A percentile compares a stretch with the other conserved stretches of the same genome.
Conservation (phyloP, 2,329 filamentous ascomycete genomes). For the Exophiala xenobiotica region DNA sequence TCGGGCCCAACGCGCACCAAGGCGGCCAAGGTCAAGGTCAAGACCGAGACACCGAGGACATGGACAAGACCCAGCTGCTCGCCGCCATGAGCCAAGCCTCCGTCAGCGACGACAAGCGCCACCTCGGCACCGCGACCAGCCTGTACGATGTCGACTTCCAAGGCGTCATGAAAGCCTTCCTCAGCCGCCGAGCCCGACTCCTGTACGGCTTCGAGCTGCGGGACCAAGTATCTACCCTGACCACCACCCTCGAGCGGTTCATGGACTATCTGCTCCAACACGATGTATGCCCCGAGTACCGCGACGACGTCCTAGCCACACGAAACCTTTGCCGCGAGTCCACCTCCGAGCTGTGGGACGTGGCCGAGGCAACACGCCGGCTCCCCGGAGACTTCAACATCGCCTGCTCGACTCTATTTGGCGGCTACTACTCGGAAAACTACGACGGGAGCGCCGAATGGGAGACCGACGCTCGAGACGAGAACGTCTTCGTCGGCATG, state of each 20-base stretch:
- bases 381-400: conserved; percentile 79
- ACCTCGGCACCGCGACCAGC: conserved; percentile 42
- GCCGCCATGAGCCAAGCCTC: conserved; percentile 56
- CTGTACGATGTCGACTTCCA: conserved; percentile 78
- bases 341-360: conserved; percentile 63
- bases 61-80: conserved; percentile 65
- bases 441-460: conserved; percentile 44
- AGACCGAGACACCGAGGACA: conserved; percentile 61
- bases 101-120: conserved; percentile 49
- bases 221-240: conserved; percentile 57
- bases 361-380: conserved; percentile 50
- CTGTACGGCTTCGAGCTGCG: conserved; percentile 57
- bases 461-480: conserved; percentile 36
- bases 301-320: conserved; percentile 64
- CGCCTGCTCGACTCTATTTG: conserved; percentile 69
- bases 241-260: conserved; percentile 76
- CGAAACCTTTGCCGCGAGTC: conserved; percentile 66
- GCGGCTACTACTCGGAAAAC: conserved; percentile 49
- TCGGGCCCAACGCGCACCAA: conserved; percentile 60
- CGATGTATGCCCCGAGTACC: conserved; percentile 80
- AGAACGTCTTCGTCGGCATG: conserved; percentile 39
- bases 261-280: conserved; percentile 84
- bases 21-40: too few relatives aligned
- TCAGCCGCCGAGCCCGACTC: conserved; percentile 60
- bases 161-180: conserved; percentile 71